Evolutionary conservation across 306 rosid species (phyloP).

Genomic region (Potentilla sterilis): DNA sequence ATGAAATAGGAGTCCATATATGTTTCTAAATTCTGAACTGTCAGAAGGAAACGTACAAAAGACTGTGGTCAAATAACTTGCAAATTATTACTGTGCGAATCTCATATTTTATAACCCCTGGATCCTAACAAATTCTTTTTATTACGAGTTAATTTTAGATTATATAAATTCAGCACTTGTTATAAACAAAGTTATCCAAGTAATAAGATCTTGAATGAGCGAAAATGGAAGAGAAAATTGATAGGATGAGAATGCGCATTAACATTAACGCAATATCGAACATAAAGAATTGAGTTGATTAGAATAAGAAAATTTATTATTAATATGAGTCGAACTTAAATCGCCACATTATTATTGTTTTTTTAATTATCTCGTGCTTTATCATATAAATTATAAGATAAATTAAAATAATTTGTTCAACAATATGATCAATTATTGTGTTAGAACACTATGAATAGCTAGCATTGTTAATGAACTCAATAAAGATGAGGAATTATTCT

Average conservation of each 20-base stretch:
- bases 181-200: not conserved
- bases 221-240: not conserved
- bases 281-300: not conserved
- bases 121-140: not conserved
- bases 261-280: not conserved
- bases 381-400: too few species aligned
- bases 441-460: not conserved
- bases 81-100: conserved; percentile 8
- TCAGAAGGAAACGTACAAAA: not conserved
- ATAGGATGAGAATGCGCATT: not conserved
- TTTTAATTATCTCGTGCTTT: too few species aligned
- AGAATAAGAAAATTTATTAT: not conserved
- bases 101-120: not conserved
- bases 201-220: not conserved
- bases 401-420: not conserved
- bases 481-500: too few species aligned
- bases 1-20: conserved; percentile 43
- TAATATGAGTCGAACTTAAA: too few species aligned
- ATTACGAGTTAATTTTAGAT: not conserved
- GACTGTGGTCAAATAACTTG: conserved; percentile 8
- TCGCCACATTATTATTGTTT: not conserved
- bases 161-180: not conserved
- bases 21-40: not conserved
- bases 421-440: conserved; percentile 8
- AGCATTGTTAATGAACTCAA: not conserved